Percentiles rank a stretch among this genome's conserved stretches.
Evolutionary conservation across 441 rosid species (phyloP).

Genomic region (Gossypium davidsonii): DNA sequence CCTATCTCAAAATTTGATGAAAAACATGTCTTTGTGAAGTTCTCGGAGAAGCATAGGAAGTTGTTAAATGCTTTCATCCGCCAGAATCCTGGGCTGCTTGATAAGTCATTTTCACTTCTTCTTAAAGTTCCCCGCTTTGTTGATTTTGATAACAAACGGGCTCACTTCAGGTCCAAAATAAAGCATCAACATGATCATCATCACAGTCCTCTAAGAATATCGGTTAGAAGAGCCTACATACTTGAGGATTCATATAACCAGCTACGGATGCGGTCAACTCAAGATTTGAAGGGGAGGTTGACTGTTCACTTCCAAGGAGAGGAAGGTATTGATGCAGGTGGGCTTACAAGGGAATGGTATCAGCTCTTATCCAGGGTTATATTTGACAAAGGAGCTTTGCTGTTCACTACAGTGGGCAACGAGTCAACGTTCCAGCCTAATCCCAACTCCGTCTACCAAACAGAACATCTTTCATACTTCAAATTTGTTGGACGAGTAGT

Average conservation of each 20-base stretch:
- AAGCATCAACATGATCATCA: conserved; percentile 91
- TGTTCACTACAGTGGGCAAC: conserved; percentile 95
- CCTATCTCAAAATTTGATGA: conserved; percentile 63
- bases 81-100: conserved; percentile 86
- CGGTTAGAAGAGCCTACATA: conserved; percentile 89
- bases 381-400: conserved; percentile 91
- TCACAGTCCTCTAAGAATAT: conserved; percentile 81
- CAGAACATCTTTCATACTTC: conserved; percentile 95
- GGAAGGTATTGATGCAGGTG: conserved; percentile 97
- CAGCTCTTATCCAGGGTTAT: conserved; percentile 90
- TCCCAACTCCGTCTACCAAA: conserved; percentile 90
- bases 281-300: conserved; percentile 85
- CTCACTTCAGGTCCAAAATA: conserved; percentile 89
- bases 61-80: conserved; percentile 86
- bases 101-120: conserved; percentile 91
- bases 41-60: conserved; percentile 87
- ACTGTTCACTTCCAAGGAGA: conserved; percentile 95
- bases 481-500: conserved; percentile 95
- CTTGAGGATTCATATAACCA: conserved; percentile 97
- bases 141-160: conserved; percentile 87
- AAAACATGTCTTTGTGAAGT: conserved; percentile 70
- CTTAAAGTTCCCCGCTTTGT: conserved; percentile 89
- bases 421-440: conserved; percentile 96
- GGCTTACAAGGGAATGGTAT: conserved; percentile 98
- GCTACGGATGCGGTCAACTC: conserved; percentile 70